These are phyloP conservation scores for Streptanthus diversifolius DNA, from an alignment of 345 rosid genomes.

Conservation along the genomic window DNA sequence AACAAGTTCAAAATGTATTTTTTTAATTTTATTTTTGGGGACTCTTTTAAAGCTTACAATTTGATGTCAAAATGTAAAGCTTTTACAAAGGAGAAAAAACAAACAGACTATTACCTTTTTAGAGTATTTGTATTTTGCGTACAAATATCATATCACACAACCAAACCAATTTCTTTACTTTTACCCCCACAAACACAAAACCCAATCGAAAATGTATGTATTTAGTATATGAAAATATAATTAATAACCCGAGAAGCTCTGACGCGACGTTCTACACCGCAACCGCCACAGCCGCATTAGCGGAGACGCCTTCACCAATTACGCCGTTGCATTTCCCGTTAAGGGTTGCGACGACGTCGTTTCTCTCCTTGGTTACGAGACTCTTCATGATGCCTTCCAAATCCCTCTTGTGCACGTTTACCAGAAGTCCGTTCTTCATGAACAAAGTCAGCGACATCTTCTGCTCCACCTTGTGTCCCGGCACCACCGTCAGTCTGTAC, in stretches of 20 bases:
- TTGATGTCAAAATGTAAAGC: slow-evolving; percentile 27
- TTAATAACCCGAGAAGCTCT: neutral
- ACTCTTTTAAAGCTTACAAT: slow-evolving; percentile 22
- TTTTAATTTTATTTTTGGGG: neutral
- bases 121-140: slow-evolving; percentile 9
- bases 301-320: slow-evolving; percentile 9
- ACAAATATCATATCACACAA: slow-evolving; percentile 15
- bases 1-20: neutral
- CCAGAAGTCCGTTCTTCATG: slow-evolving; percentile 82
- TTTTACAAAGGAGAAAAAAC: slow-evolving; percentile 11
- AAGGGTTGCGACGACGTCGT: neutral
- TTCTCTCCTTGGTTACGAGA: slow-evolving; percentile 21
- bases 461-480: slow-evolving; percentile 93
- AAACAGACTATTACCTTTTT: neutral
- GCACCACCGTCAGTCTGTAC: slow-evolving; percentile 57
- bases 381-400: slow-evolving; percentile 38
- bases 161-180: slow-evolving; percentile 15
- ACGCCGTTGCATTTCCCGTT: slow-evolving; percentile 33
- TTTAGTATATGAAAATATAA: neutral
- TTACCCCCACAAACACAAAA: slow-evolving; percentile 20
- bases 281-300: slow-evolving; percentile 26
- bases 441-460: slow-evolving; percentile 93
- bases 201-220: slow-evolving; percentile 30
- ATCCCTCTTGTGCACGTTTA: slow-evolving; percentile 59
- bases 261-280: slow-evolving; percentile 23